Conservation (phyloP, 2,329 filamentous ascomycete genomes). For the Pseudogymnoascus destructans region DNA sequence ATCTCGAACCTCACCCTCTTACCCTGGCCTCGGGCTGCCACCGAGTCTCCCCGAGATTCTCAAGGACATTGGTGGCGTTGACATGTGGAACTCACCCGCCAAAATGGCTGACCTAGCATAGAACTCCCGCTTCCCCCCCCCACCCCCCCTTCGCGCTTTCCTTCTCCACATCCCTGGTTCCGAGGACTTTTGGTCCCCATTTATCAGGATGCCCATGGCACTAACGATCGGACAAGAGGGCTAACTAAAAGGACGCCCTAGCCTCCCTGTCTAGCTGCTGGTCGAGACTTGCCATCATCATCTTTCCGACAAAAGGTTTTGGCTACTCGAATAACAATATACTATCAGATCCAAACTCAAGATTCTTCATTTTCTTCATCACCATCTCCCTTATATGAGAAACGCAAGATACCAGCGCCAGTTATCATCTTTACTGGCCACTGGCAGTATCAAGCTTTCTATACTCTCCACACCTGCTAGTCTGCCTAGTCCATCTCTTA, state of each 20-base stretch:
- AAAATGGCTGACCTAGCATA: not conserved
- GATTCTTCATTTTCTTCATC: not conserved
- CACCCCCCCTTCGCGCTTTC: not conserved
- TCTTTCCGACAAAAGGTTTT: not conserved
- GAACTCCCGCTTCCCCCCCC: not conserved
- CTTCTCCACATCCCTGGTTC: constrained; percentile 1
- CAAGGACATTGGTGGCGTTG: not conserved
- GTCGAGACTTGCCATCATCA: constrained; percentile 1
- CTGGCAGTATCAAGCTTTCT: not conserved
- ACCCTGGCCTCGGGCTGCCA: not conserved
- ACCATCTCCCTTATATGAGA: not conserved
- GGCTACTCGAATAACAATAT: not conserved
- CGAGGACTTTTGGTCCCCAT: not conserved
- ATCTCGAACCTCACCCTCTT: not conserved
- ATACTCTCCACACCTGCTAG: not conserved
- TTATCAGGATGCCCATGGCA: not conserved
- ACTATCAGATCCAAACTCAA: not conserved
- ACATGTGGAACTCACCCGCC: not conserved
- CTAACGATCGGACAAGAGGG: not conserved
- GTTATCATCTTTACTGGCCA: not conserved
- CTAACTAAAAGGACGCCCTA: not conserved
- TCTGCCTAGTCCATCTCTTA: not conserved
- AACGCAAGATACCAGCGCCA: not conserved
- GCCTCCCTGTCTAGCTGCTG: not conserved
- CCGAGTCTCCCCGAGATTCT: not conserved